Evolutionary conservation across 2,329 filamentous ascomycete genomes (phyloP).

Genomic region (Nannizzia gypsea): DNA sequence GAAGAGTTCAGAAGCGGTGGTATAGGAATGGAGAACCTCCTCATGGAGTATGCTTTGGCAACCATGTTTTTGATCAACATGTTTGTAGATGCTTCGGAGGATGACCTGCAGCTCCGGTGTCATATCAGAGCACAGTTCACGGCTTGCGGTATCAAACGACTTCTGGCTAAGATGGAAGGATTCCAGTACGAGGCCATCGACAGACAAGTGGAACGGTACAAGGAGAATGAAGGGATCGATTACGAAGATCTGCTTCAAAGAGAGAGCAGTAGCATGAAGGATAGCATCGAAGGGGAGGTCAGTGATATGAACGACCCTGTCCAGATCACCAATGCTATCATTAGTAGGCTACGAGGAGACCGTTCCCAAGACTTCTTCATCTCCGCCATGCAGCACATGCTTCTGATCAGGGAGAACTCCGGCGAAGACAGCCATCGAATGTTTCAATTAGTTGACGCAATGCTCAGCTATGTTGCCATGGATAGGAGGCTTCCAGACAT

Average conservation of each 20-base stretch:
- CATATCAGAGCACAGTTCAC: constrained; percentile 95
- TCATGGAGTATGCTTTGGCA: constrained; percentile 97
- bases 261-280: constrained; percentile 82
- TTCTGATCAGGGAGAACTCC: constrained; percentile 83
- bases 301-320: constrained; percentile 87
- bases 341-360: constrained; percentile 68
- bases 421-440: constrained; percentile 84
- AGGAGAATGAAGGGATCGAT: constrained; percentile 90
- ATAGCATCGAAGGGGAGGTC: constrained; percentile 70
- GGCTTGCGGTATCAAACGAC: constrained; percentile 86
- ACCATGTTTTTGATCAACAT: constrained; percentile 94
- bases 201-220: constrained; percentile 92
- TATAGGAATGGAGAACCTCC: constrained; percentile 94
- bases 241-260: constrained; percentile 93
- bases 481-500: constrained; percentile 89
- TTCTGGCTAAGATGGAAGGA: constrained; percentile 90
- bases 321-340: constrained; percentile 90
- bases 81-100: constrained; percentile 81
- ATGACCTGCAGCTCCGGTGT: constrained; percentile 78
- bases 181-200: constrained; percentile 98
- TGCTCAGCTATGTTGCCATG: constrained; percentile 98
- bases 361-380: constrained; percentile 91
- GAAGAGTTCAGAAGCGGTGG: constrained; percentile 92
- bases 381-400: constrained; percentile 85
- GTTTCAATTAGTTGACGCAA: constrained; percentile 97